Base-by-base conservation (phyloP, 495 filamentous ascomycete genomes). In the Immersiella caudata region DNA sequence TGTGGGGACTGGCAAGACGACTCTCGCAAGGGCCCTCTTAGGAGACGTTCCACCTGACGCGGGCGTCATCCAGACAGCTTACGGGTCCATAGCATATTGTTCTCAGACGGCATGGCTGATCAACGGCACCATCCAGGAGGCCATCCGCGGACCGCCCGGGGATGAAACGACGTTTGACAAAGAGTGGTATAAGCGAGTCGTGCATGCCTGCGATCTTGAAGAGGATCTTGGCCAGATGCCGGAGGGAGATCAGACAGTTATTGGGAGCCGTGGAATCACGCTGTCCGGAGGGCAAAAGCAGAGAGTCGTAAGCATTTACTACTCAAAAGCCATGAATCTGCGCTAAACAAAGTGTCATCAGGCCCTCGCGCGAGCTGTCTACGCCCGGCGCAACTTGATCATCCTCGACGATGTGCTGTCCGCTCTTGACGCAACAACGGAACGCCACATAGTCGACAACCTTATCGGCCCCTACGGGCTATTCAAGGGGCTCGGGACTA, bases 221-320 rank as follows among this genome's bases (percentile, higher is more conserved):
- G 76, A 84, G 1, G 89, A 91, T 72, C 71, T 90, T 24, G 79
- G 82, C 0, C 81, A 84, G 60, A 80, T 89, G 57, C 82, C 84
- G 0, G 74, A 82, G 65, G 83, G 86, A 12, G 88, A 90, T 66
- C 68, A 81, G 50, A 88, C 87, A 0, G 79, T 86, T 46, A 80
- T 90, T 51, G 89, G 89, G 12, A 85, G 87, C 67, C 82, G 85
- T 71, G 89, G 89, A 14, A 84, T 87, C 56, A 88, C 85, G 0
- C 79, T 91, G 0, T 88, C 85, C n/a, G 89, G 89, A 9, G 89
- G 89, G 0, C 89, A 90, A 70, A 86, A 85, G 63, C 87, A 89
- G 64, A 83, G 89, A 46, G 56, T 90, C 24, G 80, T 82, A 75
- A 52, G 79, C 33, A 35, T 49, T 61, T 61, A 26, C 25, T 33